Evolutionary conservation across 768 basidiomycete genomes (phyloP).

Genomic region (Lactarius quietus): DNA sequence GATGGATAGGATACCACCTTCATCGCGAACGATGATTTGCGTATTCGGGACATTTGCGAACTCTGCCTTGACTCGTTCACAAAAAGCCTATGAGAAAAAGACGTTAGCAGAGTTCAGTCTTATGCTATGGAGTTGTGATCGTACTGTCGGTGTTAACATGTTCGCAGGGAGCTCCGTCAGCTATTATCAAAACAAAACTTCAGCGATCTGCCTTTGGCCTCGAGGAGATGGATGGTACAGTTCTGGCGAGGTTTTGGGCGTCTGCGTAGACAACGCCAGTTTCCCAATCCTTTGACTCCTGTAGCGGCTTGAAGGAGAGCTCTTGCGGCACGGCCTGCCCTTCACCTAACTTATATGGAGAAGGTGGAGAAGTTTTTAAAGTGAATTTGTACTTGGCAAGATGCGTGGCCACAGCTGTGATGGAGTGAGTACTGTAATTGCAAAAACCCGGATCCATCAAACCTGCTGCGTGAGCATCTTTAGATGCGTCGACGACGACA

Average conservation of each 20-base stretch:
- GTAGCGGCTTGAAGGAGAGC: constrained; percentile 45
- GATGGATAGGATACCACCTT: constrained; percentile 44
- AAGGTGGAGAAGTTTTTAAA: constrained; percentile 69
- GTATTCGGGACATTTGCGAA: constrained; percentile 66
- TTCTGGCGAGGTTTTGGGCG: constrained; percentile 77
- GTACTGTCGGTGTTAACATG: constrained; percentile 77
- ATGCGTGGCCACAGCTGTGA: constrained; percentile 69
- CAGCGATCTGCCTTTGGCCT: background rate
- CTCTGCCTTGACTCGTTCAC: constrained; percentile 63
- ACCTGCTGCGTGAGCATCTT: constrained; percentile 79
- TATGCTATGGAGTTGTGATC: background rate
- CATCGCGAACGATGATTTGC: constrained; percentile 65
- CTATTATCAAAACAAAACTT: constrained; percentile 35
- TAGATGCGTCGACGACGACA: constrained; percentile 57
- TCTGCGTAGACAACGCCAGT: constrained; percentile 68
- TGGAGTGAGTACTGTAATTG: constrained; percentile 13
- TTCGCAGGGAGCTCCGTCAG: constrained; percentile 85
- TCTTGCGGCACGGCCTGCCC: constrained; percentile 49
- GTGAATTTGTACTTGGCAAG: constrained; percentile 74
- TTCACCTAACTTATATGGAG: constrained; percentile 59
- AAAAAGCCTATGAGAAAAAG: constrained; percentile 50
- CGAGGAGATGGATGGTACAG: constrained; percentile 40
- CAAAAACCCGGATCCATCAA: constrained; percentile 26
- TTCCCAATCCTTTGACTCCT: constrained; percentile 60
- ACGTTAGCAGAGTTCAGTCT: constrained; percentile 26